Percentiles rank a stretch among this genome's conserved stretches.
phyloP scores from a whole-genome alignment of 1,139 yeast species.

The Hansenula anomala region DNA sequence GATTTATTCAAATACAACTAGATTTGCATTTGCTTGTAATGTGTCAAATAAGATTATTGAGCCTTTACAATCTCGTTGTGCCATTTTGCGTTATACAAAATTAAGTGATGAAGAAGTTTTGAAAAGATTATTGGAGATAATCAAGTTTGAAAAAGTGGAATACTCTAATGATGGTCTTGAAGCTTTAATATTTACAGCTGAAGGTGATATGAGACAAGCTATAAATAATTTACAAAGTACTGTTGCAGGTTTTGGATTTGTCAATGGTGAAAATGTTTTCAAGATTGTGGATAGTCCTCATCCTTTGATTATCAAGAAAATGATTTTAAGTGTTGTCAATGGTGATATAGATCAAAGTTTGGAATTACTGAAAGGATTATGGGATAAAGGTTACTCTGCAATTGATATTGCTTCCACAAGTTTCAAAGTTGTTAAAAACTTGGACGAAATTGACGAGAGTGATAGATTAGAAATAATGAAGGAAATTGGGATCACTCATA shows the following conservation, averaged over 20 bases:
- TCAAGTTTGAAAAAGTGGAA: slow-evolving; percentile 65
- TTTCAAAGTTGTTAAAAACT: slow-evolving; percentile 78
- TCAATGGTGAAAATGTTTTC: slow-evolving; percentile 86
- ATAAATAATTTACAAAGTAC: slow-evolving; percentile 91
- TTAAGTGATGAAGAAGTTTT: slow-evolving; percentile 82
- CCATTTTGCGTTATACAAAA: slow-evolving; percentile 80
- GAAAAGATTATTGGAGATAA: slow-evolving; percentile 68
- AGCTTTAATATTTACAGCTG: slow-evolving; percentile 93
- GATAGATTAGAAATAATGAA: slow-evolving; percentile 70
- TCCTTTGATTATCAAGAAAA: slow-evolving; percentile 77
- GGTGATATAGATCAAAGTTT: slow-evolving; percentile 64
- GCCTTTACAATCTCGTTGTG: slow-evolving; percentile 95
- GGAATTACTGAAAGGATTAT: slow-evolving; percentile 54
- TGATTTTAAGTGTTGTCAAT: slow-evolving; percentile 55
- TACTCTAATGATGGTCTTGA: slow-evolving; percentile 88
- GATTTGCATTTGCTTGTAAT: slow-evolving; percentile 97
- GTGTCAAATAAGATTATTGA: slow-evolving; percentile 92
- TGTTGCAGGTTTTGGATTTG: slow-evolving; percentile 88
- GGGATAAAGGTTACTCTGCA: slow-evolving; percentile 92
- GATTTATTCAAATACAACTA: slow-evolving; percentile 84
- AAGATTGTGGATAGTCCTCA: slow-evolving; percentile 97
- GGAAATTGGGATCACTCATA: slow-evolving; percentile 85
- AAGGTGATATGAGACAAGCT: slow-evolving; percentile 99
- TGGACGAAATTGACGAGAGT: slow-evolving; percentile 63
- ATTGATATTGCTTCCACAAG: slow-evolving; percentile 90